A percentile compares a stretch with the other conserved stretches of the same genome.
Evolutionary conservation across 23 red algal genomes (phyloP).

Genomic region (Gracilaria gracilis): DNA sequence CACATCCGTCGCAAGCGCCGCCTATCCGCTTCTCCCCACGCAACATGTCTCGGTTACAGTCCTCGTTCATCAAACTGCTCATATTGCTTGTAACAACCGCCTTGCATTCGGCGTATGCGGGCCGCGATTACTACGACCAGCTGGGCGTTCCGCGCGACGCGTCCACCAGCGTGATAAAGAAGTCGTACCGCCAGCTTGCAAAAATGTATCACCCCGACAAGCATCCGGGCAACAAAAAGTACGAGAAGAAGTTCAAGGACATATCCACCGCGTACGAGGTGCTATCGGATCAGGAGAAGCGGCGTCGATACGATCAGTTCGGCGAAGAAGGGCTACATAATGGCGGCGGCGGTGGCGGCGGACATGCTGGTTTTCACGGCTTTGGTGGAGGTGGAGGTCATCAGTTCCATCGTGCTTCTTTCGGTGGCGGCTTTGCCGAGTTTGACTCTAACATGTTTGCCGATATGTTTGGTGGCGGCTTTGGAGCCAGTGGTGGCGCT

Average conservation of each 20-base stretch:
- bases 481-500: slow-evolving; percentile 54
- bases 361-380: slow-evolving; percentile 40
- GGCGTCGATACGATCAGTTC: slow-evolving; percentile 83
- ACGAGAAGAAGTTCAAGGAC: slow-evolving; percentile 83
- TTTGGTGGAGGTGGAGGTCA: slow-evolving; percentile 44
- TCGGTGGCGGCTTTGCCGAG: slow-evolving; percentile 40
- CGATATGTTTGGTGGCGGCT: slow-evolving; percentile 46
- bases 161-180: slow-evolving; percentile 81
- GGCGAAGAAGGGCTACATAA: slow-evolving; percentile 90
- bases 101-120: background rate
- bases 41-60: background rate
- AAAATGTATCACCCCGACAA: slow-evolving; percentile 95
- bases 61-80: background rate
- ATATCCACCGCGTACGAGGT: slow-evolving; percentile 88
- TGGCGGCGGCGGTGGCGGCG: slow-evolving; percentile 67
- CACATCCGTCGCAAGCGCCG: too few relatives aligned
- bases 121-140: slow-evolving; percentile 84
- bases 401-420: slow-evolving; percentile 55
- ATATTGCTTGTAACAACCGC: background rate
- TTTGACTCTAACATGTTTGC: slow-evolving; percentile 8
- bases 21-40: background rate
- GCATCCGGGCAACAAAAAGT: slow-evolving; percentile 80
- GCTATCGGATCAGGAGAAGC: slow-evolving; percentile 70
- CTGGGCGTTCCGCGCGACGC: slow-evolving; percentile 89
- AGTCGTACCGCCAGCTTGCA: slow-evolving; percentile 80